Conservation (phyloP, 805 yeast species). For the Vanderwaltozyma yarrowii region DNA sequence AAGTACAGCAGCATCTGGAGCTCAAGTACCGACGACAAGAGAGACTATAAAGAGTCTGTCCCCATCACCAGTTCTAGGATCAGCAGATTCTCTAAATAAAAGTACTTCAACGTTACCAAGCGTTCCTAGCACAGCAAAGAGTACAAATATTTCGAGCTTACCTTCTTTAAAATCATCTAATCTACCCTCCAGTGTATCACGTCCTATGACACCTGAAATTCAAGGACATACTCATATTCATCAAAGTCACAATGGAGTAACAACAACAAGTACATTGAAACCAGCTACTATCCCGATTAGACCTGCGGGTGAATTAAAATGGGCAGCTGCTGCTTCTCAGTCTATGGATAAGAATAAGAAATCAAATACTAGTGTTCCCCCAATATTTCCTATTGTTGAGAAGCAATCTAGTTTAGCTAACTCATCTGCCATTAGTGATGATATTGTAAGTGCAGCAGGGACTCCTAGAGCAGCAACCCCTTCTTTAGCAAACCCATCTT, state of each 20-base stretch:
- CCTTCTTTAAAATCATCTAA: conserved; percentile 3
- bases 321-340: conserved; percentile 46
- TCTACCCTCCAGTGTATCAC: conserved; percentile 3
- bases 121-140: conserved; percentile 12
- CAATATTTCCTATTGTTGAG: background rate
- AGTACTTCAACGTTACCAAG: conserved; percentile 7
- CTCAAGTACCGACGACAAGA: background rate
- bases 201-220: conserved; percentile 4
- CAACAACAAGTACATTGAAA: conserved; percentile 31
- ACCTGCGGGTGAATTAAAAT: conserved; percentile 44
- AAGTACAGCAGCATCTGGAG: conserved; percentile 2
- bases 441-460: conserved; percentile 4
- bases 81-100: conserved; percentile 2
- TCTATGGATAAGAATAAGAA: conserved; percentile 21
- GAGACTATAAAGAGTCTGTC: conserved; percentile 6
- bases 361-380: background rate
- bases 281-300: conserved; percentile 46
- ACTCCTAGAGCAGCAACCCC: conserved; percentile 13
- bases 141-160: conserved; percentile 6
- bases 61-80: conserved; percentile 12
- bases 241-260: conserved; percentile 24
- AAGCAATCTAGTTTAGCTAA: conserved; percentile 1
- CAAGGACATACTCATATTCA: conserved; percentile 25
- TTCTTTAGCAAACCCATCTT: conserved; percentile 8
- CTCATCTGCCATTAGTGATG: conserved; percentile 10